Evolutionary conservation across 1,284 basidiomycete genomes (phyloP).

Genomic region (Kwoniella shivajii): DNA sequence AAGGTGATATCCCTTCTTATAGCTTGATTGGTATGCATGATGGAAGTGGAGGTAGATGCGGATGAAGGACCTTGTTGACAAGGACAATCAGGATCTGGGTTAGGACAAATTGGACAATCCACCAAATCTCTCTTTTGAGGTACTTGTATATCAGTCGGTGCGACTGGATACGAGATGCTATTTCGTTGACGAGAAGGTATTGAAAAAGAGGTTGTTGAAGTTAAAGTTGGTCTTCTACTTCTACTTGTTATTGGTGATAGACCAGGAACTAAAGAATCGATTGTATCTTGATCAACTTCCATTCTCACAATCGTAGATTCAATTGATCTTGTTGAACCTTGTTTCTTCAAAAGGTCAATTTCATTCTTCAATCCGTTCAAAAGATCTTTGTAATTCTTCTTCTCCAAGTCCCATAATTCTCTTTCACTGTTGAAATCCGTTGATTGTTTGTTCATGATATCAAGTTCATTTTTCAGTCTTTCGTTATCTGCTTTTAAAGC

Average conservation of each 20-base stretch:
- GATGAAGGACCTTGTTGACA: slow-evolving; percentile 36
- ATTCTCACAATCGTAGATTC: slow-evolving; percentile 18
- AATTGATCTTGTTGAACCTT: slow-evolving; percentile 1
- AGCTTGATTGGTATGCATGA: background rate
- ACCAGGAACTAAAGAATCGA: slow-evolving; percentile 15
- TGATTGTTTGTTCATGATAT: slow-evolving; percentile 68
- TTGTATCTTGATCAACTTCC: slow-evolving; percentile 20
- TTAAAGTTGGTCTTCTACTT: background rate
- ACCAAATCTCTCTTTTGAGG: slow-evolving; percentile 15
- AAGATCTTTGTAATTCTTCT: slow-evolving; percentile 16
- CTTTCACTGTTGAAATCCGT: slow-evolving; percentile 62
- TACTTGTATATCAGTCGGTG: background rate
- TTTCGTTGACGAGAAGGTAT: background rate
- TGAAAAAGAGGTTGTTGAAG: background rate
- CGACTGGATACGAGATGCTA: slow-evolving; percentile 1
- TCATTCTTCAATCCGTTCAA: slow-evolving; percentile 20
- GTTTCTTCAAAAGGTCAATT: slow-evolving; percentile 20
- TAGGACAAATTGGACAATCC: slow-evolving; percentile 50
- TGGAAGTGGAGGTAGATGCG: slow-evolving; percentile 1
- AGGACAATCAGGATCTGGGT: slow-evolving; percentile 52
- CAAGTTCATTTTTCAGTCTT: slow-evolving; percentile 52
- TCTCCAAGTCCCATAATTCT: slow-evolving; percentile 28
- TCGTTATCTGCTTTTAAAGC: slow-evolving; percentile 83
- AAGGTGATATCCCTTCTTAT: slow-evolving; percentile 13
- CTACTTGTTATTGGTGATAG: slow-evolving; percentile 4